Evolutionary conservation across 805 yeast species (phyloP), one percentile per base, ranked within the genome.

Genomic region (Pichia californica): DNA sequence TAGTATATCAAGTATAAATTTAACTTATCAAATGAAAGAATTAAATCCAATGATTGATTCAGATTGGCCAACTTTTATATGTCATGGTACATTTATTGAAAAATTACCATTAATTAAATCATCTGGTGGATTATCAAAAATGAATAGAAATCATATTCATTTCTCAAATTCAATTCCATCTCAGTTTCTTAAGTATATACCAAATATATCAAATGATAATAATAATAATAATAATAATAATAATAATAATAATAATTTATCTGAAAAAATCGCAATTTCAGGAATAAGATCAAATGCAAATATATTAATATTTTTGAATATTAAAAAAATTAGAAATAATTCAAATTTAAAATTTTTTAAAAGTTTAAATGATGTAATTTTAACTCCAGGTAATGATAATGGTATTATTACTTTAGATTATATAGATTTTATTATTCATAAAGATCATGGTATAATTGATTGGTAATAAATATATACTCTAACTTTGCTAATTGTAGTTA

Each of bases 81-180:
- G 87, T 16, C 99, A 93, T 60, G 98, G 98, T 4, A 91, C 98
- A 0, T 77, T 69, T 46, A 43, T 46, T 5, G 57, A 60, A 3
- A 77, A 74, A 25, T 64, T 83, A 51, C 55, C 63, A 1, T 44
- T 57, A 18, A 85, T 85, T 4, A 43, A 71, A n/a, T 41, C 63
- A 21, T 52, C 70, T 4, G 78, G 78, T 0, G 88, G 87, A 0
- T 63, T 93, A 20, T 70, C 72, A 14, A 69, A 63, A 47, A 86
- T 88, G 96, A 64, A 61, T 27, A 67, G 99, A 54, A 82, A 82
- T 51, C 98, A 93, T 59, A 77, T 93, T 15, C 99, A 93, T 63
- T 71, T 91, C 58, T 86, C 98, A 0, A 65, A 76, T 1, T 81
- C 81, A 11, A 52, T 76, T 9, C 72, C 77, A n/a, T n/a, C n/a